Conservation (phyloP, 1,284 basidiomycete species). For the Irpex lacteus region DNA sequence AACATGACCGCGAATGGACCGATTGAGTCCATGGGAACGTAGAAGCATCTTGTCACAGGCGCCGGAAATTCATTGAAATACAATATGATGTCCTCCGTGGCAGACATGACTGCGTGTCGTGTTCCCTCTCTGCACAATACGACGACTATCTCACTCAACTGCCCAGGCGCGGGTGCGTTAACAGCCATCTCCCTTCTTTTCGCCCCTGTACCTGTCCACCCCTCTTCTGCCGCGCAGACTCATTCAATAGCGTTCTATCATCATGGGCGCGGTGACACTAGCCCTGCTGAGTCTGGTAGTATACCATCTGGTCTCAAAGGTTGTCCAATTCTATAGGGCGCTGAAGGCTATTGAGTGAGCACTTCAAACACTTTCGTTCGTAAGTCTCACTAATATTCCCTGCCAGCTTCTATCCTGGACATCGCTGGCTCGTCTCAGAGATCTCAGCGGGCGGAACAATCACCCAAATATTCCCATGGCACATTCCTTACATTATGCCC, state of each 20-base stretch:
- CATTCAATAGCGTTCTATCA: background rate
- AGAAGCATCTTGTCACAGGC: background rate
- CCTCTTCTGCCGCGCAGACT: background rate
- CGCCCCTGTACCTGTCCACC: background rate
- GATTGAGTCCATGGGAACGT: background rate
- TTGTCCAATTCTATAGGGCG: background rate
- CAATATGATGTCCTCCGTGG: background rate
- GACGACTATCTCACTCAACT: background rate
- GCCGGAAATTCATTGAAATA: background rate
- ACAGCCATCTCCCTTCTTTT: background rate
- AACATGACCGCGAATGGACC: background rate
- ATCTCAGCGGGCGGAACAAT: background rate
- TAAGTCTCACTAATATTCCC: background rate
- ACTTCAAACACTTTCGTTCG: background rate
- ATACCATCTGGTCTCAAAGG: background rate
- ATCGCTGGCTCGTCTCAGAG: background rate
- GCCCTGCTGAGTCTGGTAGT: background rate
- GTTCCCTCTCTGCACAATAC: background rate
- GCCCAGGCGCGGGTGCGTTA: background rate
- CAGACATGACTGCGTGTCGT: background rate
- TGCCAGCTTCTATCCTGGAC: background rate
- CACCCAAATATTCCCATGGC: conserved; percentile 11
- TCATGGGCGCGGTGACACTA: background rate
- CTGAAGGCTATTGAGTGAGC: conserved; percentile 3
- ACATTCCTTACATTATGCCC: conserved; percentile 17